Conservation (phyloP, 768 basidiomycete species). For the Lactifluus pinguis region DNA sequence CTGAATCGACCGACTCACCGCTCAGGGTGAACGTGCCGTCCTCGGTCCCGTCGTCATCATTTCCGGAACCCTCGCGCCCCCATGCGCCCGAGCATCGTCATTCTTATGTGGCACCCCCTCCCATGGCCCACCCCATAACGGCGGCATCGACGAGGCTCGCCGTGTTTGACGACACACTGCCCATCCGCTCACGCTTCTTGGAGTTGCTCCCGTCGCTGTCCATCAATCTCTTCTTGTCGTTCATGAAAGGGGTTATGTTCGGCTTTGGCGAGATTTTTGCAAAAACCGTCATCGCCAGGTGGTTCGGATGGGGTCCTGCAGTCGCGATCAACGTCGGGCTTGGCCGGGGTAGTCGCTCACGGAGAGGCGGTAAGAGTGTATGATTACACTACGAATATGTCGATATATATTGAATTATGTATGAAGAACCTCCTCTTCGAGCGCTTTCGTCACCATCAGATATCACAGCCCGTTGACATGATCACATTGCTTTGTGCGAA, state of each 20-base stretch:
- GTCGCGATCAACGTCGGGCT: constrained; percentile 22
- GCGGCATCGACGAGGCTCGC: constrained; percentile 45
- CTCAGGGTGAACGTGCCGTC: constrained; percentile 61
- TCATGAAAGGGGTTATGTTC: constrained; percentile 91
- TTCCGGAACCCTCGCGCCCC: constrained; percentile 52
- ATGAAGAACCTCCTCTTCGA: background rate
- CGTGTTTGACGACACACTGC: constrained; percentile 61
- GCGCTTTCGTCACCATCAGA: background rate
- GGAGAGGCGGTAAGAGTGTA: background rate
- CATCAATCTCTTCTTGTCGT: constrained; percentile 80
- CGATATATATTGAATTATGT: background rate
- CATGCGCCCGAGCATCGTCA: constrained; percentile 29
- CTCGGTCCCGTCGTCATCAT: constrained; percentile 62
- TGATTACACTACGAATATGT: background rate
- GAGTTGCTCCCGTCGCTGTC: constrained; percentile 67
- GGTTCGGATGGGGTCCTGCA: constrained; percentile 36
- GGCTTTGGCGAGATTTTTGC: constrained; percentile 95
- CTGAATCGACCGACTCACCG: constrained; percentile 27
- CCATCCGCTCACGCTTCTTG: constrained; percentile 54
- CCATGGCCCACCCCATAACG: background rate
- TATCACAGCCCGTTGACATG: background rate
- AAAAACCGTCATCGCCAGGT: constrained; percentile 58
- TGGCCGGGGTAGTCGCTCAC: background rate
- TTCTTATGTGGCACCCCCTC: constrained; percentile 20
- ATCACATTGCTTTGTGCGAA: background rate